Evolutionary conservation across 176 grass and related monocot genomes (phyloP).

Genomic region (Phyllostachys edulis): DNA sequence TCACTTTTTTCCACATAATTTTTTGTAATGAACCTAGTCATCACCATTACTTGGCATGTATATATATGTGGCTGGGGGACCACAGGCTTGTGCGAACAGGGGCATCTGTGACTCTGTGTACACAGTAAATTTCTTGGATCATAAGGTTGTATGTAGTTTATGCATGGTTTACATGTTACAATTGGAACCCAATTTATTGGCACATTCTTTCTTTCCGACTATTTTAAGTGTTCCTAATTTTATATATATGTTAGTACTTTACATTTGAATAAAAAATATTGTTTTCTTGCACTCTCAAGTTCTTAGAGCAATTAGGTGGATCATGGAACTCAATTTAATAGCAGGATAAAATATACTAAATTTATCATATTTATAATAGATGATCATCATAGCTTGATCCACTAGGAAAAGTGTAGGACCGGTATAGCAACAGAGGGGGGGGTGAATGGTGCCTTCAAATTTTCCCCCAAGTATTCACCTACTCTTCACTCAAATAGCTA

Average conservation of each 20-base stretch:
- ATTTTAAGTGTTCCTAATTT: neutral
- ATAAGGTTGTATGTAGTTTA: neutral
- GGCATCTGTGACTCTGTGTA: neutral
- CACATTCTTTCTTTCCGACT: neutral
- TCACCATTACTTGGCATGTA: neutral
- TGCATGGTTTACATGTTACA: neutral
- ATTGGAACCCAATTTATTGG: neutral
- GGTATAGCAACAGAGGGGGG: too few relatives aligned
- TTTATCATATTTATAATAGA: neutral
- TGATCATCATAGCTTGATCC: neutral
- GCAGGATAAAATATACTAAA: neutral
- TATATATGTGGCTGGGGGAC: neutral
- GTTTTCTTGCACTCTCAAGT: neutral
- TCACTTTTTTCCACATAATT: neutral
- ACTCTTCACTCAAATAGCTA: too few relatives aligned
- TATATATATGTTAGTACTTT: neutral
- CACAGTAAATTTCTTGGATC: constrained; percentile 5
- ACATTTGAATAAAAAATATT: neutral
- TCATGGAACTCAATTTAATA: neutral
- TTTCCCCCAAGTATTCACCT: too few relatives aligned
- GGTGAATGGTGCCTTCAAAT: too few relatives aligned
- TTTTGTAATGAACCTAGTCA: constrained; percentile 13
- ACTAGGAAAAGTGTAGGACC: too few relatives aligned
- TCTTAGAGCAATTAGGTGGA: constrained; percentile 8
- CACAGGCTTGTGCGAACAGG: neutral